A percentile compares a stretch with the other conserved stretches of the same genome.
These are phyloP conservation scores for Candida namnaoensis DNA, from an alignment of 805 yeast species.

Conservation along the genomic window DNA sequence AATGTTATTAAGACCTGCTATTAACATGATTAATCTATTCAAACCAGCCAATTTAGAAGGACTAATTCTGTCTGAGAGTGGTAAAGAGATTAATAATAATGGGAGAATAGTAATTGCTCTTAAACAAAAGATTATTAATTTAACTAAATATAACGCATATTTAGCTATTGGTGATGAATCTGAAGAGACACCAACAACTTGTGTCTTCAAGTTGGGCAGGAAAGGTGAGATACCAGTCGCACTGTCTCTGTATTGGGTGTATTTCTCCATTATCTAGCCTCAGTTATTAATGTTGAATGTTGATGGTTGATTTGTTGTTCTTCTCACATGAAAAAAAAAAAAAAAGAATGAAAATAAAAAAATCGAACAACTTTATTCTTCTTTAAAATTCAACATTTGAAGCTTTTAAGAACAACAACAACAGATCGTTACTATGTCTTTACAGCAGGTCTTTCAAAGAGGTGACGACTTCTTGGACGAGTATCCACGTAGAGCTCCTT, in stretches of 20 bases:
- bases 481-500: slow-evolving; percentile 46
- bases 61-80: slow-evolving; percentile 4
- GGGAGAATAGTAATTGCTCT: slow-evolving; percentile 12
- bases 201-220: slow-evolving; percentile 40
- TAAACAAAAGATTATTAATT: slow-evolving; percentile 15
- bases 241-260: slow-evolving; percentile 76
- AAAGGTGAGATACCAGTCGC: slow-evolving; percentile 94
- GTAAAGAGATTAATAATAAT: slow-evolving; percentile 15
- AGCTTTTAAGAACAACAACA: no score
- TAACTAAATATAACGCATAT: slow-evolving; percentile 1
- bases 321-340: no score
- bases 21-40: slow-evolving; percentile 9
- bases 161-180: neutral
- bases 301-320: no score
- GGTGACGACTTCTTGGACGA: slow-evolving; percentile 65
- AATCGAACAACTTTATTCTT: no score
- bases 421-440: slow-evolving; percentile 40
- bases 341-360: neutral
- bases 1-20: slow-evolving; percentile 6
- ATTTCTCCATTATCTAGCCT: slow-evolving; percentile 75
- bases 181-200: slow-evolving; percentile 4
- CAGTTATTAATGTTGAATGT: no score
- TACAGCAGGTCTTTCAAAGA: slow-evolving; percentile 54
- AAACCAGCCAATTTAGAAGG: neutral
- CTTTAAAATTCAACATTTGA: no score